Evolutionary conservation across 208 protist genomes (phyloP), one percentile per base, ranked within the genome.

Genomic region (Leishmania braziliensis): DNA sequence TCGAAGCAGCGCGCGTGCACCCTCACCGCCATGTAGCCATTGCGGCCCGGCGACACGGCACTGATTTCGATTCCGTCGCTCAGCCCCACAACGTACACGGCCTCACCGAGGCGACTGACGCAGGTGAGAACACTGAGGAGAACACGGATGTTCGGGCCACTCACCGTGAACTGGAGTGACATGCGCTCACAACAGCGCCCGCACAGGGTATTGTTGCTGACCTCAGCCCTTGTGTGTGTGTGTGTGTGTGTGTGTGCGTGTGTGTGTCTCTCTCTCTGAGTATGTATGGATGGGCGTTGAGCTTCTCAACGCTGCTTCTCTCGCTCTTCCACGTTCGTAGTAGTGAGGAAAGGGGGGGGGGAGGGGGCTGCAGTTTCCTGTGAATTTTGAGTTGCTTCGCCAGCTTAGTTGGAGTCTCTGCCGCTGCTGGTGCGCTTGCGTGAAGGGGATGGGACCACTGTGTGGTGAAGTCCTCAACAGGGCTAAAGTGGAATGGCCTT

Each of bases 81-180:
- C 18, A 79, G 63, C 9, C 87, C 88, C 26, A 90, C 78, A 76
- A 95, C 77, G 68, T 78, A 88, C 2, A 95, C 73, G 10, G 50
- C 82, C 6, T 89, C 86, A 23, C 87, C 86, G 14, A 90, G 77
- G 23, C 86, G 88, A 46, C 75, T 80, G 6, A 87, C 85, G n/a
- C 84, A 86, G 18, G 70, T 72, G 46, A 95, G 69, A 1, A 89
- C 70, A 43, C 79, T 84, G 74, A 95, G 75, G 66, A 95, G 86
- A 5, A 87, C 54, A 23, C 91, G 89, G 6, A 92, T 39, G 58
- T 83, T 88, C 3, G 60, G 51, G 14, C 84, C 85, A 8, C 77
- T 87, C 20, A 93, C 82, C n/a, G 85, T 83, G 62, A 95, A 90
- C 1, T 81, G 36, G 8, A 92, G 71, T 10, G 81, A 90, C 88